Base-by-base conservation (phyloP, 805 yeast genomes). In the Candida ficus region DNA sequence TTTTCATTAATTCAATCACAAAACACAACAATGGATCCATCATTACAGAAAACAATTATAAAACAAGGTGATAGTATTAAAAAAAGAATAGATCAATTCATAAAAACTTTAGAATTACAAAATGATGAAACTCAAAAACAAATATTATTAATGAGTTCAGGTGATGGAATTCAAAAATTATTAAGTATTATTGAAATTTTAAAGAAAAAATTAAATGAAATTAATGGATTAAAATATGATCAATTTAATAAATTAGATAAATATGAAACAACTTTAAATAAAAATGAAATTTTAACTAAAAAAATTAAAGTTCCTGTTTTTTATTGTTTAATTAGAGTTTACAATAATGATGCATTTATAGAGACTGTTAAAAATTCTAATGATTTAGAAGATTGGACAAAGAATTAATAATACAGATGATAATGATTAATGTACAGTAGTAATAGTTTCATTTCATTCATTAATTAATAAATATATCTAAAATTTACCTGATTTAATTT, bases 201-300 rank as follows among this genome's bases (percentile, higher is more conserved):
- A 6, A 54, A 55, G 37, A 13, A 26, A 14, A 48, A 42, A 26
- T 22, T 50, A 8, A 38, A 23, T 10, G 48, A 48, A 14, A 6
- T 10, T 2, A 22, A 41, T 14, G 25, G 20, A 2, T 16, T 26
- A 8, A 37, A 35, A 19, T 45, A 33, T 25, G 47, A 47, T 32
- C 60, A 55, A 39, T 52, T 30, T 22, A 55, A 55, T 33, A 52
- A 44, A 32, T 38, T 55, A 13, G 57, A 53, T 35, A 41, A 46
- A 17, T 55, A 45, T 30, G 50, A 49, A 11, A 46, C 49, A 1
- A 16, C 35, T 0, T 31, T 43, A 12, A 30, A 31, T 18, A 44
- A 45, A 35, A 52, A 40, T 38, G 58, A 48, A 26, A 35, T 55
- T 4, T 11, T 52, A 28, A 50, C 50, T 14, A 54, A 51, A 36